phyloP scores from a whole-genome alignment of 2,329 filamentous ascomycete genomes.

The Venturia aucupariae region DNA sequence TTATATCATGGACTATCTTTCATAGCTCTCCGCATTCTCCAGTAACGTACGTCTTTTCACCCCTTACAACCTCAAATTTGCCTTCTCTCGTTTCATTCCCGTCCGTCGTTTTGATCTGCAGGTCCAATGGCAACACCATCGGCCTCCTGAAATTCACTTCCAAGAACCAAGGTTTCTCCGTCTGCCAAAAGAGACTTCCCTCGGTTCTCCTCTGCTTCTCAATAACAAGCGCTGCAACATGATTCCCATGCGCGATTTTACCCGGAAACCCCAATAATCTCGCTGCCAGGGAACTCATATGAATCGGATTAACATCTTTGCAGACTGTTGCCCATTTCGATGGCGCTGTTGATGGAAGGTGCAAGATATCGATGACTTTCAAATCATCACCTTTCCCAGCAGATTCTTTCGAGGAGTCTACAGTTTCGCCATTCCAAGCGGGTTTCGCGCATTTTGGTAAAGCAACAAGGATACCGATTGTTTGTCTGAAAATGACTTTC shows the following conservation, averaged over 20 bases:
- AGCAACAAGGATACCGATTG: not conserved
- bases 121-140: not conserved
- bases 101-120: not conserved
- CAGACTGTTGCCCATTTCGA: not conserved
- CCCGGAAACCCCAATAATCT: not conserved
- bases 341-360: not conserved
- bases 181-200: not conserved
- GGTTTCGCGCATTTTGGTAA: not conserved
- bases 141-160: not conserved
- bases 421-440: not conserved
- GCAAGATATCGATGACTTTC: not conserved
- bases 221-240: not conserved
- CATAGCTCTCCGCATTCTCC: not conserved
- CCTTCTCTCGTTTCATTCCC: not conserved
- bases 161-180: not conserved
- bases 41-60: not conserved
- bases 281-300: not conserved
- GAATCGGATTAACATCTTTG: slow-evolving; percentile 1
- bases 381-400: too few species aligned
- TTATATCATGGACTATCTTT: too few species aligned
- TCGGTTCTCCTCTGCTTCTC: not conserved
- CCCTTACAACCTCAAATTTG: not conserved
- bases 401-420: not conserved
- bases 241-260: not conserved
- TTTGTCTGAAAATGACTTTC: not conserved